A percentile compares a stretch with the other conserved stretches of the same genome.
Evolutionary conservation across 441 rosid genomes (phyloP).

Genomic region (Erysimum cheiri): DNA sequence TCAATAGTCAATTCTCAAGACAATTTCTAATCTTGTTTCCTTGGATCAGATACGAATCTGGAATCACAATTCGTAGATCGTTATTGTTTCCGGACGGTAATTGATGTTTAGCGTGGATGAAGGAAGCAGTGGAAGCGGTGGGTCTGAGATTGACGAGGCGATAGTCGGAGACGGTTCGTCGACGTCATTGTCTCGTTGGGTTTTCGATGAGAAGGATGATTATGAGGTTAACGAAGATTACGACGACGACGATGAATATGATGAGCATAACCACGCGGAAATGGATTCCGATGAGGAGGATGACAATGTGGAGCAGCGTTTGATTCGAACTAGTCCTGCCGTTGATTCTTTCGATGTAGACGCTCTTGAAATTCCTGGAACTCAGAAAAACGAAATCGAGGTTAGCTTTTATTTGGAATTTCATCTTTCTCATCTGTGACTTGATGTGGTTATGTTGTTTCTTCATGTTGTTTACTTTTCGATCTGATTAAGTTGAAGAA

Average conservation of each 20-base stretch:
- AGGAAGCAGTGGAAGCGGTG: constrained; percentile 42
- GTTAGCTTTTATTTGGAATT: constrained; percentile 32
- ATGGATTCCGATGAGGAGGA: constrained; percentile 81
- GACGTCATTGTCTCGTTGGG: constrained; percentile 88
- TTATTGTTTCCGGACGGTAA: constrained; percentile 13
- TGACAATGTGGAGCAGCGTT: constrained; percentile 65
- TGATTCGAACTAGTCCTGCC: constrained; percentile 93
- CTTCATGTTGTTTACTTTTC: neutral
- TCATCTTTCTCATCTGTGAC: neutral
- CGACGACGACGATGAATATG: constrained; percentile 53
- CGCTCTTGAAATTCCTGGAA: constrained; percentile 91
- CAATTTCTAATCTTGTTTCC: constrained; percentile 15
- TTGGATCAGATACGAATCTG: constrained; percentile 39
- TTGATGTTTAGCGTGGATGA: constrained; percentile 42
- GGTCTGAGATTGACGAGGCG: constrained; percentile 42
- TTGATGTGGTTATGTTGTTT: neutral
- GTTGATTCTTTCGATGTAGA: constrained; percentile 95
- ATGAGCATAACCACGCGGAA: constrained; percentile 44
- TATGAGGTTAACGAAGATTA: constrained; percentile 49
- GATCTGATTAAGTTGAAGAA: constrained; percentile 26
- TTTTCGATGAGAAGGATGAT: constrained; percentile 82
- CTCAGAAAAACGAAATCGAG: constrained; percentile 77
- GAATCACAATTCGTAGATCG: constrained; percentile 30
- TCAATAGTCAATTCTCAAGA: constrained; percentile 5
- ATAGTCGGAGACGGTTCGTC: constrained; percentile 56